Conservation (phyloP, 768 basidiomycete genomes). For the Trichaptum fuscoviolaceum region DNA sequence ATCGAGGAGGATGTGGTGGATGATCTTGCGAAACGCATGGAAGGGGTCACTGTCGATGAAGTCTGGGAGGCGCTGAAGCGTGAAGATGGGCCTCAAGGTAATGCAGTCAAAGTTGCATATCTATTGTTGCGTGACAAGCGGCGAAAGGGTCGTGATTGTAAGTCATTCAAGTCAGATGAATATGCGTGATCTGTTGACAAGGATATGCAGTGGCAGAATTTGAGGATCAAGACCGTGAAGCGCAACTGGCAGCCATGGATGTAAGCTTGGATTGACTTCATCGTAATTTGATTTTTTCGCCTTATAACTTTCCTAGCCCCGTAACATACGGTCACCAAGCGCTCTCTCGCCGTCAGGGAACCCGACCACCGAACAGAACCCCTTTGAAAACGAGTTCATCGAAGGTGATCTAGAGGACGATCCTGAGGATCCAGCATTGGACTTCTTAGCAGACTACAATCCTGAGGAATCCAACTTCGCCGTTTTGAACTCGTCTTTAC, state of each 20-base stretch:
- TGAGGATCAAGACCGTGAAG: slow-evolving; percentile 84
- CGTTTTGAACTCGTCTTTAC: slow-evolving; percentile 85
- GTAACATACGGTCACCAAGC: slow-evolving; percentile 61
- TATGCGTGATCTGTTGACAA: slow-evolving; percentile 4
- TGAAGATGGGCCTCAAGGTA: slow-evolving; percentile 82
- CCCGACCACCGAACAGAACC: slow-evolving; percentile 63
- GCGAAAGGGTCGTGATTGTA: slow-evolving; percentile 77
- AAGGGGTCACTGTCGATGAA: slow-evolving; percentile 73
- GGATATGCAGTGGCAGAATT: slow-evolving; percentile 57
- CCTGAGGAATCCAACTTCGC: slow-evolving; percentile 64
- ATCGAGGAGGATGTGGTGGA: slow-evolving; percentile 91
- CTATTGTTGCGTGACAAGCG: slow-evolving; percentile 88
- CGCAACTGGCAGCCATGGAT: slow-evolving; percentile 73
- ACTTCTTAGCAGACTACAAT: slow-evolving; percentile 39
- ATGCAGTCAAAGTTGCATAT: slow-evolving; percentile 95
- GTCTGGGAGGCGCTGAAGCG: slow-evolving; percentile 81
- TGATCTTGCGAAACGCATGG: slow-evolving; percentile 67
- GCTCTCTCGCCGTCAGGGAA: slow-evolving; percentile 58
- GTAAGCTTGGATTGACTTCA: slow-evolving; percentile 37
- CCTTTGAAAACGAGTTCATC: slow-evolving; percentile 73
- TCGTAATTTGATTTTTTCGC: slow-evolving; percentile 6
- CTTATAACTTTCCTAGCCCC: slow-evolving; percentile 44
- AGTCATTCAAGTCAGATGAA: slow-evolving; percentile 28
- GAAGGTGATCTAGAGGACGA: slow-evolving; percentile 52
- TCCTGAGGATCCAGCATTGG: slow-evolving; percentile 45